Conservation (phyloP, 805 yeast species). For the Yarrowia sp. region DNA sequence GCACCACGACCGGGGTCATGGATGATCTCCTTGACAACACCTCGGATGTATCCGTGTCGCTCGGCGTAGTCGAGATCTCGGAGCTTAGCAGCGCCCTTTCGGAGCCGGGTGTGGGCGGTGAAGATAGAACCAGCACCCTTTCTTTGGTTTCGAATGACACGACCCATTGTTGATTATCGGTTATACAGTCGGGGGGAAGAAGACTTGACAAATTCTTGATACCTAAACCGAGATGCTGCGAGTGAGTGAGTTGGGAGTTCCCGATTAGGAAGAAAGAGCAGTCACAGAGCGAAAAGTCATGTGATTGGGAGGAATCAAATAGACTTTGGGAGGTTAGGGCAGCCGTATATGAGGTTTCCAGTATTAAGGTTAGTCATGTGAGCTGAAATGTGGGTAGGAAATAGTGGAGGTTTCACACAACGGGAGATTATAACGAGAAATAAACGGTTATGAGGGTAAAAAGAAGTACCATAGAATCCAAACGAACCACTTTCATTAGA, state of each 20-base stretch:
- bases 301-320: background rate
- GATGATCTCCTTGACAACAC: constrained; percentile 96
- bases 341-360: background rate
- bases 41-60: constrained; percentile 99
- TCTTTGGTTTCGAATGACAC: constrained; percentile 99
- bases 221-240: constrained; percentile 12
- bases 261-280: constrained; percentile 11
- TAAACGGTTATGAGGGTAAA: too few species aligned
- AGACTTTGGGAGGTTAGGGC: background rate
- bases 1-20: constrained; percentile 99
- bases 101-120: constrained; percentile 99
- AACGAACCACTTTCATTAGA: too few species aligned
- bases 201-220: constrained; percentile 25
- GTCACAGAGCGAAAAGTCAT: constrained; percentile 2
- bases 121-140: constrained; percentile 99
- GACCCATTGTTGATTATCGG: constrained; percentile 29
- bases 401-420: background rate
- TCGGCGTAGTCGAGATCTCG: constrained; percentile 99
- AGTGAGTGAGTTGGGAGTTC: constrained; percentile 23
- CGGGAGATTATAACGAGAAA: background rate
- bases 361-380: background rate
- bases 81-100: constrained; percentile 99
- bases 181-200: constrained; percentile 27
- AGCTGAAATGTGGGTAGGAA: background rate
- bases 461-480: too few species aligned